phyloP scores from a whole-genome alignment of 306 rosid genomes.

The Vigna radiata region DNA sequence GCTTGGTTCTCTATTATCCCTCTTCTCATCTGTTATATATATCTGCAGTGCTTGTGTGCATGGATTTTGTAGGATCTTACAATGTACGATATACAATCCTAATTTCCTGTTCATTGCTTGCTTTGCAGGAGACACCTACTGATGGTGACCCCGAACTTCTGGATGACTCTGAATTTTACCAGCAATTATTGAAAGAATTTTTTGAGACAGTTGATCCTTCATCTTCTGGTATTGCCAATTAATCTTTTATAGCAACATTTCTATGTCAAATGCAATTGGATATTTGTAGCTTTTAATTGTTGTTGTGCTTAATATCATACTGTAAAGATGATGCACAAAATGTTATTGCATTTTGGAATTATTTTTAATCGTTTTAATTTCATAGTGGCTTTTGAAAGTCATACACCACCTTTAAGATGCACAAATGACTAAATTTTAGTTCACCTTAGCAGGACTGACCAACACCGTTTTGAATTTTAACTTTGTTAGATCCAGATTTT shows the following conservation, averaged over 20 bases:
- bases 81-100: neutral
- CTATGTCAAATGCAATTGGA: constrained; percentile 18
- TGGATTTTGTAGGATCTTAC: neutral
- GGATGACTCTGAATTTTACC: constrained; percentile 90
- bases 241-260: neutral
- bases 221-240: constrained; percentile 65
- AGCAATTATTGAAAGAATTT: constrained; percentile 84
- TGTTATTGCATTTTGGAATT: constrained; percentile 26
- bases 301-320: neutral
- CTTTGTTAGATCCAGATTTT: neutral
- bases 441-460: neutral
- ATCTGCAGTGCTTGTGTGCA: neutral
- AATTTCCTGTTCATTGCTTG: neutral
- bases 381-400: neutral
- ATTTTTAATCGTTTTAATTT: neutral
- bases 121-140: constrained; percentile 58
- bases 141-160: constrained; percentile 82
- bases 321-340: neutral
- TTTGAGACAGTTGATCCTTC: constrained; percentile 84
- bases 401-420: neutral
- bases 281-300: neutral
- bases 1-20: neutral
- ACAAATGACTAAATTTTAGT: neutral
- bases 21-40: neutral
- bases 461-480: neutral